Evolutionary conservation across 225 moss, liverwort and hornwort species (phyloP).

Genomic region (Bryum argenteum): DNA sequence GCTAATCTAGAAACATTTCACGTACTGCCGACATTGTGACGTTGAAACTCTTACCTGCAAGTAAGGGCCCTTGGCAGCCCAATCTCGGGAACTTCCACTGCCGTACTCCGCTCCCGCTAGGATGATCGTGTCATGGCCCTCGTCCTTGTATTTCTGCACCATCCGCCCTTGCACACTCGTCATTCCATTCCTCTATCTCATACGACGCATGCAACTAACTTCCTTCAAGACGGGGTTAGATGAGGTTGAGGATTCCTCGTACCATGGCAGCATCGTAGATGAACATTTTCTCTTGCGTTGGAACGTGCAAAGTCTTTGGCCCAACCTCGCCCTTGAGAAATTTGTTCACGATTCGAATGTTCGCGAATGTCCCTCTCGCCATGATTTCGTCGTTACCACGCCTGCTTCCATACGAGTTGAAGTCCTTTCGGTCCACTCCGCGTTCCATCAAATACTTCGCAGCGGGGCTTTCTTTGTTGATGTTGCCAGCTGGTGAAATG

Average conservation of each 20-base stretch:
- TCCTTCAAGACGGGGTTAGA: background rate
- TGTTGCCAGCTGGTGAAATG: slow-evolving; percentile 97
- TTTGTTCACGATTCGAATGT: slow-evolving; percentile 96
- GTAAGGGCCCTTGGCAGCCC: slow-evolving; percentile 97
- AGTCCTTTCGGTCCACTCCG: slow-evolving; percentile 83
- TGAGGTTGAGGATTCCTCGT: slow-evolving; percentile 13
- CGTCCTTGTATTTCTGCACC: slow-evolving; percentile 80
- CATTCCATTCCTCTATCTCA: slow-evolving; percentile 1
- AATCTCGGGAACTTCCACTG: slow-evolving; percentile 98
- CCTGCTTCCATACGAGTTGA: slow-evolving; percentile 97
- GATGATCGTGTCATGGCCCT: slow-evolving; percentile 71
- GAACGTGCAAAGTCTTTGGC: slow-evolving; percentile 83
- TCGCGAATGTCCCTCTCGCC: slow-evolving; percentile 95
- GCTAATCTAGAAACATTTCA: background rate
- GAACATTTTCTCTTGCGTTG: slow-evolving; percentile 75
- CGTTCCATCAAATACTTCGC: slow-evolving; percentile 68
- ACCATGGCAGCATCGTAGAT: slow-evolving; percentile 88
- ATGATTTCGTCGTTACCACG: slow-evolving; percentile 95
- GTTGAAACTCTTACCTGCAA: slow-evolving; percentile 52
- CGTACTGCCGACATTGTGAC: background rate
- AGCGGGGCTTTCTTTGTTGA: slow-evolving; percentile 88
- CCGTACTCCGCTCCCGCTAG: slow-evolving; percentile 96
- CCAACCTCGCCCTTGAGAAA: slow-evolving; percentile 88
- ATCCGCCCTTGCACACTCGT: slow-evolving; percentile 22
- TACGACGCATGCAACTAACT: background rate